Conservation (phyloP, 1,284 basidiomycete genomes). For the Papiliotrema fonsecae region DNA sequence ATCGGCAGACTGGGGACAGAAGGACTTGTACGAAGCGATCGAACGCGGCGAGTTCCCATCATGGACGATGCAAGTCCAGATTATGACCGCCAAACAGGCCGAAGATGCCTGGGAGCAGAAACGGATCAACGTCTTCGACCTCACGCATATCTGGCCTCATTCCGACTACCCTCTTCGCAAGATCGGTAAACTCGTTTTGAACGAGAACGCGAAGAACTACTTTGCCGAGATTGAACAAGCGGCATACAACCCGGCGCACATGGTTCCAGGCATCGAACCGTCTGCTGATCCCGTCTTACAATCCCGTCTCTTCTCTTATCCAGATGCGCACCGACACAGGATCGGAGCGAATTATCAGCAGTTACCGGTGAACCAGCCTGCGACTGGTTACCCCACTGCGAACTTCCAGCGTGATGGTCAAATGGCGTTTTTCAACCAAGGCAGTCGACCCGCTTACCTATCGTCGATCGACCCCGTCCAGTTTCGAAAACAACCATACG, state of each 20-base stretch:
- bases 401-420: slow-evolving; percentile 69
- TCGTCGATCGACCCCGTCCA: slow-evolving; percentile 56
- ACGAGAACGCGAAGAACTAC: slow-evolving; percentile 63
- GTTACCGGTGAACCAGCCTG: slow-evolving; percentile 74
- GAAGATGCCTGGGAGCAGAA: slow-evolving; percentile 63
- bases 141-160: slow-evolving; percentile 88
- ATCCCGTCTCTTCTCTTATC: slow-evolving; percentile 89
- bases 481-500: slow-evolving; percentile 28
- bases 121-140: slow-evolving; percentile 58
- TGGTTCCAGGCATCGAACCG: slow-evolving; percentile 80
- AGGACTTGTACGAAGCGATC: slow-evolving; percentile 67
- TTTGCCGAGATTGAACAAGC: slow-evolving; percentile 73
- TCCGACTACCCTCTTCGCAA: slow-evolving; percentile 76
- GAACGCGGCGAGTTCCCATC: slow-evolving; percentile 60
- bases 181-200: slow-evolving; percentile 77
- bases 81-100: slow-evolving; percentile 85
- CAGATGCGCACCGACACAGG: slow-evolving; percentile 83
- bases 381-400: slow-evolving; percentile 56
- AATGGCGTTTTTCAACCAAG: slow-evolving; percentile 69
- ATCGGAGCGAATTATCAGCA: slow-evolving; percentile 70
- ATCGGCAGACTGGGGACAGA: slow-evolving; percentile 75
- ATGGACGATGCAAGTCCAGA: slow-evolving; percentile 56
- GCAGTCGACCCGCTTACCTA: slow-evolving; percentile 77
- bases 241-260: slow-evolving; percentile 62
- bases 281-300: slow-evolving; percentile 87